Percentiles rank a stretch among this genome's conserved stretches.
These are phyloP conservation scores for Pyrenula massariospora DNA, from an alignment of 495 filamentous ascomycete genomes.

Conservation along the genomic window DNA sequence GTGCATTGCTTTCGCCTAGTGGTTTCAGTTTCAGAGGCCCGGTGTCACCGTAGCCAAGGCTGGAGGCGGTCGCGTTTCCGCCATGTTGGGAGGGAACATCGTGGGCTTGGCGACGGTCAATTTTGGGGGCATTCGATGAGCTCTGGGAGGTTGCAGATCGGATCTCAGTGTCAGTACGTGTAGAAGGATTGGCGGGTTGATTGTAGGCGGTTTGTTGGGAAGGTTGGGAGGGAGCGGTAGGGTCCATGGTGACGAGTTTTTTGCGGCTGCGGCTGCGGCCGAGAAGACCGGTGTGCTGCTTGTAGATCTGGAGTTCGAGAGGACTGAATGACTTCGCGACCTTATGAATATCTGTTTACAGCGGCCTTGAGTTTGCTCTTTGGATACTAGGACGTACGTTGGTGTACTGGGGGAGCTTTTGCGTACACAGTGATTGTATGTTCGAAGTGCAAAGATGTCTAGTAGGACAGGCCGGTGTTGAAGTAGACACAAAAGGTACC, in stretches of 20 bases:
- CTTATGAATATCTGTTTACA: slow-evolving; percentile 3
- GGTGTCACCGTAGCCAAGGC: slow-evolving; percentile 20
- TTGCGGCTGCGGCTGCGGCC: neutral
- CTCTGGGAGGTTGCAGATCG: slow-evolving; percentile 10
- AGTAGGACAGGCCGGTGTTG: too few relatives aligned
- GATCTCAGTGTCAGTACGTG: slow-evolving; percentile 35
- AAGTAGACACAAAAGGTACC: too few relatives aligned
- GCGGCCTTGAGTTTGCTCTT: neutral
- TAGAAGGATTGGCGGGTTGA: slow-evolving; percentile 34
- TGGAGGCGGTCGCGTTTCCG: slow-evolving; percentile 24
- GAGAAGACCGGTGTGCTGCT: neutral
- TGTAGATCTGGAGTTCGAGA: neutral
- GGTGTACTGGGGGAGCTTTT: too few relatives aligned
- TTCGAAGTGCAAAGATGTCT: too few relatives aligned
- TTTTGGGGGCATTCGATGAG: slow-evolving; percentile 16
- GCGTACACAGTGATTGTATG: too few relatives aligned
- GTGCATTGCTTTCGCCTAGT: slow-evolving; percentile 7
- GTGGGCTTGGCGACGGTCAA: slow-evolving; percentile 13
- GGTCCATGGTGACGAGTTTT: slow-evolving; percentile 13
- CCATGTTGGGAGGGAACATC: slow-evolving; percentile 26
- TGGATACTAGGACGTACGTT: too few relatives aligned
- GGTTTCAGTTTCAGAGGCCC: slow-evolving; percentile 9
- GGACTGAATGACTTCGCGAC: neutral
- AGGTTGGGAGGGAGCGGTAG: slow-evolving; percentile 32
- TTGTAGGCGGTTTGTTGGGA: slow-evolving; percentile 38